Evolutionary conservation across 495 filamentous ascomycete genomes (phyloP), one percentile per base, ranked within the genome.

Genomic region (Neurospora discreta): DNA sequence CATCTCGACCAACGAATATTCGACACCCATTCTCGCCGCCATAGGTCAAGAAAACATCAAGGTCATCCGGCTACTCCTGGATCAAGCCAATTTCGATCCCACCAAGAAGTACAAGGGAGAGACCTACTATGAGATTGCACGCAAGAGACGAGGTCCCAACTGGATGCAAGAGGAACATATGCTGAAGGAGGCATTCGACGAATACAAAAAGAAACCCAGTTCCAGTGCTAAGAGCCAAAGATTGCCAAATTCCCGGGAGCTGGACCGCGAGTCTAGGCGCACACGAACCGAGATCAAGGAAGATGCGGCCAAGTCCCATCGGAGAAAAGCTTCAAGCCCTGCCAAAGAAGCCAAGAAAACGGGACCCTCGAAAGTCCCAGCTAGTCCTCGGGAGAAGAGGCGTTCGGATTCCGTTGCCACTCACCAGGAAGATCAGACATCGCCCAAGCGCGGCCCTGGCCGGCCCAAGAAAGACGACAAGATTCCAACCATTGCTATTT

Each of bases 121-220:
- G 71, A 89, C 90, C 0, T 99, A 98, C 76, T 89, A 86, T 71
- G 95, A 99, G 42, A 87, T 98, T 68, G 92, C 95, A 18, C 87
- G 89, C 71, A 89, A 91, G 40, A 89, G 93, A 44, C 89, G 89
- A 70, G 94, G 95, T 1, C 91, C 93, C 43, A 89, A 90, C 69
- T 98, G 94, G 95, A 89, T 94, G 77, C 90, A 94, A 74, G 95
- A 99, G 78, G 88, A 90, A 70, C 86, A 91, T n/a, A 81, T 96
- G 65, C 81, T 99, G 65, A 92, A 93, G 78, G 83, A 88, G 42
- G 92, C 93, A 6, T 95, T 90, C 73, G 91, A 97, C 46, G 87
- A 88, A 26, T 88, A 86, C 76, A 82, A 78, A 67, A 84, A 85
- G 73, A 75, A 75, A 3, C 82, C 86, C 60, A 84, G 85, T 40